These are phyloP conservation scores for Lyophyllum semitale DNA, from an alignment of 768 basidiomycete genomes.

Conservation along the genomic window DNA sequence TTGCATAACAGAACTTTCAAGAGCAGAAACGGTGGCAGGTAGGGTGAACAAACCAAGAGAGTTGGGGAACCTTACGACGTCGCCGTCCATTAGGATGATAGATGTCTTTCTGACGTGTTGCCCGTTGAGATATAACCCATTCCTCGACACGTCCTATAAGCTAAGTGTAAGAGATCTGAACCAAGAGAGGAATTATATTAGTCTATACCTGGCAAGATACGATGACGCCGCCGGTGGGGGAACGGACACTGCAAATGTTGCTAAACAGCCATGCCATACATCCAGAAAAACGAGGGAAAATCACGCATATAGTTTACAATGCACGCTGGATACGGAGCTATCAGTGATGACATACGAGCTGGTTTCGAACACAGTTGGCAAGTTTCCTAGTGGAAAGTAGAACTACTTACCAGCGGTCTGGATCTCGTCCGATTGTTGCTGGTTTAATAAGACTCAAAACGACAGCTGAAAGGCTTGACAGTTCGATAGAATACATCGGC, in stretches of 20 bases:
- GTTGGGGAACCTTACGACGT: constrained; percentile 65
- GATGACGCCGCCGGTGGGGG: constrained; percentile 71
- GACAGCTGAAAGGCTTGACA: constrained; percentile 44
- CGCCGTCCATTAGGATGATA: constrained; percentile 78
- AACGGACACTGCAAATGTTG: constrained; percentile 52
- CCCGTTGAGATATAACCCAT: constrained; percentile 72
- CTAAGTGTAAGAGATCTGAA: background rate
- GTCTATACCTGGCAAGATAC: constrained; percentile 72
- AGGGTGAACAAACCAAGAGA: constrained; percentile 49
- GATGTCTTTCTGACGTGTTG: constrained; percentile 66
- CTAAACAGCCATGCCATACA: background rate
- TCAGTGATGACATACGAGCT: constrained; percentile 70
- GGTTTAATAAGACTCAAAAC: constrained; percentile 63
- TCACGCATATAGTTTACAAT: constrained; percentile 82
- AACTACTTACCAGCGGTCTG: constrained; percentile 58
- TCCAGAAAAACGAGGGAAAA: constrained; percentile 15
- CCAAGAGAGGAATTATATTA: background rate
- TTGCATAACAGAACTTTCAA: background rate
- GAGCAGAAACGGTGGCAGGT: background rate
- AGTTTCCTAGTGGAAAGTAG: background rate
- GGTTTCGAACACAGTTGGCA: background rate
- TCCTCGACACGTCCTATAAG: constrained; percentile 71
- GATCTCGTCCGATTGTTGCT: constrained; percentile 70
- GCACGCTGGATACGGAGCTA: constrained; percentile 63
- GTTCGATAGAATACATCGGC: background rate